Evolutionary conservation across 2,329 filamentous ascomycete genomes (phyloP).

Genomic region (Cercospora sojina): DNA sequence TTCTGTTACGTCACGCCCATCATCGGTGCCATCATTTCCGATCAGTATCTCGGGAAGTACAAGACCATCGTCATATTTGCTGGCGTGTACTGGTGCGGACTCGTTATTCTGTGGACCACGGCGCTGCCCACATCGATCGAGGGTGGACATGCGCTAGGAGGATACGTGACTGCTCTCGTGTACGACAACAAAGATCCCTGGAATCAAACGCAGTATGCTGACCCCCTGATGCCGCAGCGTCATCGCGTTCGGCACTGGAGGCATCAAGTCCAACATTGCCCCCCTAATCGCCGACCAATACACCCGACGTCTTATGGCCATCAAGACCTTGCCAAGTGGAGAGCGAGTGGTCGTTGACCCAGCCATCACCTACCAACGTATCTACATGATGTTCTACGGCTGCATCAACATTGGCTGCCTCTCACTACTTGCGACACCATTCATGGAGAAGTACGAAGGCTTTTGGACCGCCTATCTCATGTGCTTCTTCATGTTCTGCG

Average conservation of each 20-base stretch:
- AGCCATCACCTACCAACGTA: constrained; percentile 49
- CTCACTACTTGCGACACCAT: constrained; percentile 64
- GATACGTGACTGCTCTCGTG: constrained; percentile 63
- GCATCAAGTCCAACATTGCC: constrained; percentile 76
- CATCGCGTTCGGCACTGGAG: constrained; percentile 72
- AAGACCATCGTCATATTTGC: constrained; percentile 68
- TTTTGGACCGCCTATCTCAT: constrained; percentile 67
- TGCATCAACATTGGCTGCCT: constrained; percentile 74
- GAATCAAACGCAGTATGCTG: background rate
- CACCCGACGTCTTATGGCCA: constrained; percentile 42
- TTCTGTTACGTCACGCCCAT: constrained; percentile 52
- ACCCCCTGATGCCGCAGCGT: constrained; percentile 39
- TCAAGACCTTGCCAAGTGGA: constrained; percentile 42
- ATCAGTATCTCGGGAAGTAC: constrained; percentile 68
- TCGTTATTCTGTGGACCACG: constrained; percentile 64
- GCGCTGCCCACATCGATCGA: constrained; percentile 64
- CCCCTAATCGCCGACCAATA: constrained; percentile 53
- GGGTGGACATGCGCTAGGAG: constrained; percentile 59
- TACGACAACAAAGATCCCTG: background rate
- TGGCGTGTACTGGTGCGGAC: constrained; percentile 63
- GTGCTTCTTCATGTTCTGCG: constrained; percentile 61
- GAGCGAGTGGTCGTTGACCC: constrained; percentile 50
- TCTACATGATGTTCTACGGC: constrained; percentile 66
- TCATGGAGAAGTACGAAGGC: constrained; percentile 65
- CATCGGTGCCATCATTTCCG: constrained; percentile 55